These are phyloP conservation scores for Globisporangium yorkense DNA, from an alignment of 352 stramenopile species.

Conservation along the genomic window DNA sequence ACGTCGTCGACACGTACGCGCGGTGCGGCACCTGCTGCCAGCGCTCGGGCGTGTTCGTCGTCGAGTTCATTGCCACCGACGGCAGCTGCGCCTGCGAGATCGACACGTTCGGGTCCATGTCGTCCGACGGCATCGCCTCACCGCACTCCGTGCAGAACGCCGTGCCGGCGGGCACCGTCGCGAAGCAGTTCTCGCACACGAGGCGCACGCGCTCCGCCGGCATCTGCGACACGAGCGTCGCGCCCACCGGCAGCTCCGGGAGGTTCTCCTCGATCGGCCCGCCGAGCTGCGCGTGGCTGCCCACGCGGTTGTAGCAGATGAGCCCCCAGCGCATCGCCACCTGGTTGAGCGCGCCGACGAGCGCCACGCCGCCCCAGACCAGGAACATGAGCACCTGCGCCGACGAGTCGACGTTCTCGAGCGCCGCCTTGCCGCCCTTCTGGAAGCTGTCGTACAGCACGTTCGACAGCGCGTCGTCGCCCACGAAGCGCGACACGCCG, in stretches of 20 bases:
- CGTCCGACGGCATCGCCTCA: slow-evolving; percentile 76
- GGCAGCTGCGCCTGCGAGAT: slow-evolving; percentile 87
- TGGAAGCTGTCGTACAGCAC: slow-evolving; percentile 71
- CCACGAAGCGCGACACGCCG: slow-evolving; percentile 66
- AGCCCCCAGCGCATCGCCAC: slow-evolving; percentile 84
- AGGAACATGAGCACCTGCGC: slow-evolving; percentile 74
- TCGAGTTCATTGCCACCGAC: slow-evolving; percentile 74
- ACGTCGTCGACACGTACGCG: slow-evolving; percentile 82
- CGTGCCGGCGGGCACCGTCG: slow-evolving; percentile 71
- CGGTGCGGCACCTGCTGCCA: slow-evolving; percentile 83
- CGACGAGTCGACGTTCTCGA: slow-evolving; percentile 42
- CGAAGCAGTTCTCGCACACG: slow-evolving; percentile 88
- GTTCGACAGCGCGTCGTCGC: slow-evolving; percentile 47
- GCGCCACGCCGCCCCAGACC: slow-evolving; percentile 57
- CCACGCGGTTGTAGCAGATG: slow-evolving; percentile 87
- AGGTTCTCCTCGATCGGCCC: slow-evolving; percentile 61
- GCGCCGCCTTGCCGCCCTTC: slow-evolving; percentile 37
- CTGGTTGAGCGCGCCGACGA: slow-evolving; percentile 73
- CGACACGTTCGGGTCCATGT: slow-evolving; percentile 68
- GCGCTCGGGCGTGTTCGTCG: slow-evolving; percentile 68
- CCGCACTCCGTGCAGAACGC: slow-evolving; percentile 88
- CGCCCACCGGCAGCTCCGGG: slow-evolving; percentile 67
- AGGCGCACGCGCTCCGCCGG: slow-evolving; percentile 64
- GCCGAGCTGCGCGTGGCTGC: slow-evolving; percentile 55
- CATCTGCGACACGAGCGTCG: slow-evolving; percentile 48